Base-by-base conservation (phyloP, 768 basidiomycete genomes). In the Dioszegia crocea region DNA sequence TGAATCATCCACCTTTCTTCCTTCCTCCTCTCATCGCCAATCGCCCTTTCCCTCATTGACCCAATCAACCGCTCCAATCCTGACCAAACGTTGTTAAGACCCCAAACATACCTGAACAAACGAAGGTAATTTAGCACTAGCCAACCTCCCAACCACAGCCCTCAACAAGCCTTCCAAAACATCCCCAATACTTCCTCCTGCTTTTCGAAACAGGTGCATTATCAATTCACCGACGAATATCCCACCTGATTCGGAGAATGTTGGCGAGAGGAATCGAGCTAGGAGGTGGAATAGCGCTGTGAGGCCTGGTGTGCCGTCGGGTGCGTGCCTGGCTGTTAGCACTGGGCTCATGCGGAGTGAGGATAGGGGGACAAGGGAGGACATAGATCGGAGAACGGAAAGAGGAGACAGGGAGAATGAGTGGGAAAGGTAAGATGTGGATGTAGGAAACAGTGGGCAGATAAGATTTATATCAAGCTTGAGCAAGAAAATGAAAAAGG, bases 161-260 rank as follows among this genome's bases (percentile, higher is more conserved):
- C 85, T 85, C 43, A 97, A 79, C 16, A 99, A 82, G 62, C 91
- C 86, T 1, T 91, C 90, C 17, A 98, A 82, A 5, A 92, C 89
- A 1, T 92, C 86, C 0, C 88, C 80, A 19, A 98, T 83, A 1
- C 85, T 80, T 12, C 86, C 84, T 12, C 90, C 90, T 0, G 89
- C 88, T 61, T 84, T 85, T 24, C 94, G 83, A 48, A 99, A 80
- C 24, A 98, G 80, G 67, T 97, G 92, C 64, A 98, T 89, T 71
- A 99, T 88, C 41, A 99, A 81, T 70, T 98, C 94, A 19, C 96
- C 96, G 46, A 97, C 87, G 52, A 88, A 87, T 21, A 98, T 83
- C 10, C 93, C 94, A 39, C 88, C 91, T 0, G 92, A 88, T 76
- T 99, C 96, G 61, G 91, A 88, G 62, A 88, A 84, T 60, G 81